These are phyloP conservation scores for Amyloporia xantha DNA, from an alignment of 768 basidiomycete species.

Conservation along the genomic window DNA sequence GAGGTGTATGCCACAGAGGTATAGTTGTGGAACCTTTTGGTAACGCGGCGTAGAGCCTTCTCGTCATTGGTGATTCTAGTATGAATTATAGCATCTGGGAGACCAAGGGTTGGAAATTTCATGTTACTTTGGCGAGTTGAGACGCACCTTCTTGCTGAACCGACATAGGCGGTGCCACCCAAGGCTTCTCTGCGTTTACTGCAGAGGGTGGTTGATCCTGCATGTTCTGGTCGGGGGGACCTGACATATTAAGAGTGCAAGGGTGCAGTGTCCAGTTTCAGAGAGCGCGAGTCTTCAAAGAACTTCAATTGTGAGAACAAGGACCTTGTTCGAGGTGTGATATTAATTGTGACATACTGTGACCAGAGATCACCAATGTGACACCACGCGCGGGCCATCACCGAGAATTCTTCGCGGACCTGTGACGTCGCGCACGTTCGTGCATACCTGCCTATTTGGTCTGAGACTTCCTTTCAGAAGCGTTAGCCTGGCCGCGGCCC, in stretches of 20 bases:
- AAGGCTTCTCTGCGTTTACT: slow-evolving; percentile 1
- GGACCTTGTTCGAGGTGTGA: too few species aligned
- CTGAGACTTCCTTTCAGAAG: slow-evolving; percentile 15
- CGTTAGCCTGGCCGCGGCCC: slow-evolving; percentile 6
- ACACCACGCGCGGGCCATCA: too few species aligned
- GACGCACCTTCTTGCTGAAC: slow-evolving; percentile 24
- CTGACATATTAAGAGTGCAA: background rate
- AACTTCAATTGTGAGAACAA: too few species aligned
- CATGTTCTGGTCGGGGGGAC: background rate
- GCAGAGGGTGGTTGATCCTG: background rate
- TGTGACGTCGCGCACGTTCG: slow-evolving; percentile 25
- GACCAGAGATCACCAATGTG: too few species aligned
- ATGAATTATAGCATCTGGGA: slow-evolving; percentile 69
- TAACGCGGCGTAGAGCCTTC: slow-evolving; percentile 66
- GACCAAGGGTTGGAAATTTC: slow-evolving; percentile 3
- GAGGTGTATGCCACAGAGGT: slow-evolving; percentile 49
- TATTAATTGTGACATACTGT: too few species aligned
- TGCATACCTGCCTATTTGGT: slow-evolving; percentile 22
- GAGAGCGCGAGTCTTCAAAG: too few species aligned
- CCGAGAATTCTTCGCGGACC: slow-evolving; percentile 3
- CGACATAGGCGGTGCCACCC: slow-evolving; percentile 16
- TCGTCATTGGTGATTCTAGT: slow-evolving; percentile 80
- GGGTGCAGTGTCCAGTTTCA: too few species aligned
- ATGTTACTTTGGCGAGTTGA: background rate
- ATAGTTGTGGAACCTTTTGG: slow-evolving; percentile 78